Evolutionary conservation across 2,329 filamentous ascomycete species (phyloP).

Genomic region (Talaromyces sp.): DNA sequence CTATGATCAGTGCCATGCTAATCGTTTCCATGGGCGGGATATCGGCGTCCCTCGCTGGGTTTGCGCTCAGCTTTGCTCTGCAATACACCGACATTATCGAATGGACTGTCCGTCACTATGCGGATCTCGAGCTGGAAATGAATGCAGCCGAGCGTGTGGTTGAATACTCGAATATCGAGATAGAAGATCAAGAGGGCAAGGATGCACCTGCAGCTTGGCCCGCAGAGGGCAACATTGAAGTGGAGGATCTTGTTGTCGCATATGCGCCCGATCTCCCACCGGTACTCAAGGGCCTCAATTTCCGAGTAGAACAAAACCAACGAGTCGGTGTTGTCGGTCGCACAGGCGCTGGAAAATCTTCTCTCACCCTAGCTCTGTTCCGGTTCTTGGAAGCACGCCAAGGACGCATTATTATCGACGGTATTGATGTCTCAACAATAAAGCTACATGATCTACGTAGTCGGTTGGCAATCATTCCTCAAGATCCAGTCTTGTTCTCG

Average conservation of each 20-base stretch:
- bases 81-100: constrained; percentile 62
- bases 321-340: constrained; percentile 72
- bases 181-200: constrained; percentile 59
- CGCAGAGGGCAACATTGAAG: constrained; percentile 65
- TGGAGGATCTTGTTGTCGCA: constrained; percentile 65
- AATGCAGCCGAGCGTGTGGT: constrained; percentile 72
- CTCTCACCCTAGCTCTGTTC: constrained; percentile 70
- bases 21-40: constrained; percentile 60
- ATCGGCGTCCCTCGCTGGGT: constrained; percentile 67
- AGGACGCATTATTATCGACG: constrained; percentile 66
- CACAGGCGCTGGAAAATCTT: constrained; percentile 74
- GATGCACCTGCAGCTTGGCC: constrained; percentile 70
- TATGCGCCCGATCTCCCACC: constrained; percentile 69
- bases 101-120: constrained; percentile 63
- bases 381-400: constrained; percentile 67
- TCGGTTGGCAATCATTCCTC: constrained; percentile 73
- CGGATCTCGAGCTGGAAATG: constrained; percentile 71
- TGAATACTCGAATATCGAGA: constrained; percentile 67
- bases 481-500: constrained; percentile 77
- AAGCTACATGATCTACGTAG: constrained; percentile 65
- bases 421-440: constrained; percentile 68
- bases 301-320: constrained; percentile 62
- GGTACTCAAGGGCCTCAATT: constrained; percentile 66
- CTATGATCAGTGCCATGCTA: constrained; percentile 59
- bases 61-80: constrained; percentile 68